Base-by-base conservation (phyloP, 805 yeast genomes). In the Diddensiella transvaalensis region DNA sequence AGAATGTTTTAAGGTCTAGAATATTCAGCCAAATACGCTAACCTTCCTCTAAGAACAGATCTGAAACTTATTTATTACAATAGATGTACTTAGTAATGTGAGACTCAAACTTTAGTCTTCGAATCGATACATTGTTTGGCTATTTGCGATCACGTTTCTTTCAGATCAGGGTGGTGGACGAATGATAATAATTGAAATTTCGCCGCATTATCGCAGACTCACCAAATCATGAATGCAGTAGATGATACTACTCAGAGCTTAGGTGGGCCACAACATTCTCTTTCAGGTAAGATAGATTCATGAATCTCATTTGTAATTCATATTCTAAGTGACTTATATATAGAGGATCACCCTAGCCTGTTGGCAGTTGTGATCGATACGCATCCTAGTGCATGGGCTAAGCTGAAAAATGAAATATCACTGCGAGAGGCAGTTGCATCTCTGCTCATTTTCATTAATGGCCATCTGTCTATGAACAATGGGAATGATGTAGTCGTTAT, bases 401-500 rank as follows among this genome's bases (percentile, higher is more conserved):
- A 62, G 45, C 55, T 60, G 30, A 48, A 60, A 46, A 57, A 61
- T 50, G 48, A 67, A 40, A 60, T 76, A n/a, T 60, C 79, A 38
- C 65, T 87, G 19, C 73, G 77, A 52, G 80, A 81, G 38, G 80
- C 84, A 4, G 65, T 85, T 4, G 76, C 84, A 53, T 72, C 90
- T 2, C 60, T 90, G 5, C 66, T 88, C 26, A 88, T 93, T 21
- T 82, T 85, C 59, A 64, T 90, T 44, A 93, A 93, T 64, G 89
- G 95, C 1, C 99, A 93, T 64, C 64, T 93, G 41, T 83, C 98
- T 0, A 73, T 87, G 44, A 87, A 87, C 65, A 86, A 85, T 56
- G 80, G 89, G 32, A 93, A 93, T 64, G 79, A 79, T 60, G 95
- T 91, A 6, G 85, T 93, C 2, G 78, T 91, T 13, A 77, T 90